A percentile compares a stretch with the other conserved stretches of the same genome.
Conservation (phyloP, 2,329 filamentous ascomycete genomes). For the Clarireedia paspali region DNA sequence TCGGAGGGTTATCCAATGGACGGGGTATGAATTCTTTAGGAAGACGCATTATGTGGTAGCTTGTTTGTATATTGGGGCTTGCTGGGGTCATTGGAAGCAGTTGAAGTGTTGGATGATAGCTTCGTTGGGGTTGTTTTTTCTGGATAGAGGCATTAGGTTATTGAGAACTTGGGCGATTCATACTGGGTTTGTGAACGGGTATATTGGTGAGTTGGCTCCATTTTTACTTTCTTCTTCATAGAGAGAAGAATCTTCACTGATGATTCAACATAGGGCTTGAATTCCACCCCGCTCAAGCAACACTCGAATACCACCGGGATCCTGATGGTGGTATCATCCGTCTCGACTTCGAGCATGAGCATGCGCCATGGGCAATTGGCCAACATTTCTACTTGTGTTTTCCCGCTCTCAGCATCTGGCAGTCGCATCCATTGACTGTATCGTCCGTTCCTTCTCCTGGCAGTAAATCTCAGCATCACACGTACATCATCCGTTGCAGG, state of each 20-base stretch:
- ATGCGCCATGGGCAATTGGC: slow-evolving; percentile 58
- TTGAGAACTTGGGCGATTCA: slow-evolving; percentile 54
- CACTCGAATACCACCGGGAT: not conserved
- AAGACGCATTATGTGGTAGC: slow-evolving; percentile 61
- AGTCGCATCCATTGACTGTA: slow-evolving; percentile 71
- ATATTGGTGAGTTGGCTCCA: slow-evolving; percentile 35
- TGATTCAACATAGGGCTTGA: not conserved
- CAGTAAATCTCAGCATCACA: slow-evolving; percentile 37
- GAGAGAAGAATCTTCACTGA: no score
- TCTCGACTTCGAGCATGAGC: slow-evolving; percentile 59
- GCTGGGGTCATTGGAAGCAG: slow-evolving; percentile 66
- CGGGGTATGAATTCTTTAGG: slow-evolving; percentile 71
- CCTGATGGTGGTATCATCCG: slow-evolving; percentile 53
- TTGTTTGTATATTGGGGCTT: slow-evolving; percentile 66
- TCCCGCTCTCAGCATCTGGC: slow-evolving; percentile 62
- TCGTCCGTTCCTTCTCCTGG: slow-evolving; percentile 59
- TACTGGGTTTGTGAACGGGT: slow-evolving; percentile 39
- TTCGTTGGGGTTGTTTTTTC: slow-evolving; percentile 50
- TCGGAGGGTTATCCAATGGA: slow-evolving; percentile 50
- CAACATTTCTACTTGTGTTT: slow-evolving; percentile 76
- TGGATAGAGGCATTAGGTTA: slow-evolving; percentile 55
- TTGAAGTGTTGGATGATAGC: slow-evolving; percentile 50
- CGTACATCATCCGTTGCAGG: slow-evolving; percentile 51
- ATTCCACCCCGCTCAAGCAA: slow-evolving; percentile 4
- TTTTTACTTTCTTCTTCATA: not conserved